A percentile compares a stretch with the other conserved stretches of the same genome.
phyloP scores from a whole-genome alignment of 108 stramenopile species.

The Pseudonitzschia multiseries region DNA sequence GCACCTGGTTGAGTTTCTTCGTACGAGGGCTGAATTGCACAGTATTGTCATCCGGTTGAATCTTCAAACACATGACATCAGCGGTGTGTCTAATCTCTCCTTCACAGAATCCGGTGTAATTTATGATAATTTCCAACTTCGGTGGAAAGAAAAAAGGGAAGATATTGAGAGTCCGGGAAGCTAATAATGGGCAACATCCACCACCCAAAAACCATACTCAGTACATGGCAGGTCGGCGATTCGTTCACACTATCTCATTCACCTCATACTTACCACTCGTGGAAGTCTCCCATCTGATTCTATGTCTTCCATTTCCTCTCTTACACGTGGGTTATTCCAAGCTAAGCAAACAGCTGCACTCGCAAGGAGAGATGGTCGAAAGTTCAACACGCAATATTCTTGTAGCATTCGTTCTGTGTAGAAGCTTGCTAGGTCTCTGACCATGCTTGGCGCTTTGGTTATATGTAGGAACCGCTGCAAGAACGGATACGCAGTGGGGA shows the following conservation, averaged over 20 bases:
- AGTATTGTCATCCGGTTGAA: conserved; percentile 1
- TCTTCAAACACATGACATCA: conserved; percentile 5
- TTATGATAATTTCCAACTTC: conserved; percentile 23
- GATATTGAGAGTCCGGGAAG: not conserved
- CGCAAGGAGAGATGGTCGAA: conserved; percentile 84
- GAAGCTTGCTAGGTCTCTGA: conserved; percentile 72
- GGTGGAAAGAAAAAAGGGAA: conserved; percentile 37
- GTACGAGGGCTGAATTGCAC: conserved; percentile 22
- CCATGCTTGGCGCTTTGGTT: conserved; percentile 31
- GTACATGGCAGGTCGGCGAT: not conserved
- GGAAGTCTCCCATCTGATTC: not conserved
- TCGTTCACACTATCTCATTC: not conserved
- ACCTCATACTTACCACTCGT: conserved; percentile 17
- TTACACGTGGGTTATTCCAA: conserved; percentile 41
- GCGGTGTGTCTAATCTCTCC: conserved; percentile 37
- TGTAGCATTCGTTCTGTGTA: conserved; percentile 95
- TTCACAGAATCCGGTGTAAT: conserved; percentile 57
- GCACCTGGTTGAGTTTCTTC: conserved; percentile 58
- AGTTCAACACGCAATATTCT: conserved; percentile 87
- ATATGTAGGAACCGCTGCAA: conserved; percentile 87
- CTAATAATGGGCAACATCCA: not conserved
- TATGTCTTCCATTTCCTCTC: conserved; percentile 3
- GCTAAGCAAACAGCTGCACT: conserved; percentile 91
- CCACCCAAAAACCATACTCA: not conserved
- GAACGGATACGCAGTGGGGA: conserved; percentile 93